Evolutionary conservation across 192 early-diverging fungal genomes (phyloP).

Genomic region (Linnemannia exigua): DNA sequence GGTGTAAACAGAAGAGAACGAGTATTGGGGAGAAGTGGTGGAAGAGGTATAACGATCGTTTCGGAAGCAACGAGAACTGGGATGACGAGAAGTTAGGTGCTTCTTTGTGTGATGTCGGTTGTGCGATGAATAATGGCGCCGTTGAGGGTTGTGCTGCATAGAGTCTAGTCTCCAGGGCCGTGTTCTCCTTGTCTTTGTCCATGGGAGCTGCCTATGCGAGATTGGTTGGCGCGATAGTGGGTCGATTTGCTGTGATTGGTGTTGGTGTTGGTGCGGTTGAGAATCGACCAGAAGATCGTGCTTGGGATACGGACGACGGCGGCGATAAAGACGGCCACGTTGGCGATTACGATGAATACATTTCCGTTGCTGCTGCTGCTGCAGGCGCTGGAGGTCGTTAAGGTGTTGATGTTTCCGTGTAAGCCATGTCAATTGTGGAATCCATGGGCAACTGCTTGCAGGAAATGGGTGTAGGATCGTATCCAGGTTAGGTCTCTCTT

Average conservation of each 20-base stretch:
- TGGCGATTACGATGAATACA: not conserved
- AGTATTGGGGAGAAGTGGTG: not conserved
- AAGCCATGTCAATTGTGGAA: not conserved
- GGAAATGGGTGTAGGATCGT: not conserved
- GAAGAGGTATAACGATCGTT: not conserved
- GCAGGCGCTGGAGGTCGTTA: not conserved
- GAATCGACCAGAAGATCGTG: not conserved
- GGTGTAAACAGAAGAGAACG: not conserved
- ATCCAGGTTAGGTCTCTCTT: not conserved
- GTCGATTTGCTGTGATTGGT: not conserved
- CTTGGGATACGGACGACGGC: not conserved
- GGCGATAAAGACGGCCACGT: not conserved
- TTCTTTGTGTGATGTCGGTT: not conserved
- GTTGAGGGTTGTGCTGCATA: not conserved
- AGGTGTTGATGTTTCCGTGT: not conserved
- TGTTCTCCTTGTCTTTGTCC: not conserved
- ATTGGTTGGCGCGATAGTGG: not conserved
- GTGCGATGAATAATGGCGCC: not conserved
- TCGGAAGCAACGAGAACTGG: not conserved
- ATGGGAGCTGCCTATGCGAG: not conserved
- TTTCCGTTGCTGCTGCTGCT: not conserved
- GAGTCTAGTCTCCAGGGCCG: not conserved
- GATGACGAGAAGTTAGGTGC: not conserved
- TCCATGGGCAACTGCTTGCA: not conserved
- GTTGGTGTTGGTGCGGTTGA: constrained; percentile 21